Percentiles rank a stretch among this genome's conserved stretches.
Evolutionary conservation across 2,329 filamentous ascomycete species (phyloP).

Genomic region (Colletotrichum chrysophilum): DNA sequence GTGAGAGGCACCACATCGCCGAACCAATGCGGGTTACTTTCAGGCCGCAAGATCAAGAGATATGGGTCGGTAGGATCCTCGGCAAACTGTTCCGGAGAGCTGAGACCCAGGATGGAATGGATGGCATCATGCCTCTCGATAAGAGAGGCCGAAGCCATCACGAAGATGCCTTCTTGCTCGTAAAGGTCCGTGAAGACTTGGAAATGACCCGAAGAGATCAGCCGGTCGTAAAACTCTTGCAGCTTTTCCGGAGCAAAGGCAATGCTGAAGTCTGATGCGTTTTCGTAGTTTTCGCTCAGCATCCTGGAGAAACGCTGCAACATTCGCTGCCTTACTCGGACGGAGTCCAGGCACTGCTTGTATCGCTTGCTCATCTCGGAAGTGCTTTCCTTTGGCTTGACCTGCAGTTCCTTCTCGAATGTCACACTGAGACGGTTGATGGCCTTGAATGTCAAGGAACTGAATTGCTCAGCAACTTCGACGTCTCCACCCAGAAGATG

Average conservation of each 20-base stretch:
- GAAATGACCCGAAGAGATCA: constrained; percentile 86
- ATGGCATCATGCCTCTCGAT: constrained; percentile 80
- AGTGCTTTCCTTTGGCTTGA: constrained; percentile 81
- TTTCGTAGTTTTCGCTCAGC: constrained; percentile 92
- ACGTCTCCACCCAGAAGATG: constrained; percentile 94
- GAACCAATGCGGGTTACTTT: constrained; percentile 80
- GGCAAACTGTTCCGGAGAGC: constrained; percentile 57
- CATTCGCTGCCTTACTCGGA: constrained; percentile 94
- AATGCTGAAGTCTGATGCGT: constrained; percentile 93
- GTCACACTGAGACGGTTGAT: constrained; percentile 86
- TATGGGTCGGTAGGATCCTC: constrained; percentile 85
- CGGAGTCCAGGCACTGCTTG: constrained; percentile 93
- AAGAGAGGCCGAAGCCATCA: constrained; percentile 85
- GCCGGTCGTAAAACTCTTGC: constrained; percentile 78
- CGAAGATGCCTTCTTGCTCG: constrained; percentile 77
- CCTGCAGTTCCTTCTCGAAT: constrained; percentile 89
- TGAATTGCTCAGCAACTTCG: constrained; percentile 97
- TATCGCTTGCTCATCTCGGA: constrained; percentile 96
- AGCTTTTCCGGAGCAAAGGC: constrained; percentile 71
- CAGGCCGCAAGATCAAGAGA: constrained; percentile 82
- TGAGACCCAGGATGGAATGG: constrained; percentile 80
- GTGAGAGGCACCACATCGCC: constrained; percentile 75
- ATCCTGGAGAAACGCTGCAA: constrained; percentile 93
- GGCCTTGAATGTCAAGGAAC: constrained; percentile 90
- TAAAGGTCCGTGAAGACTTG: constrained; percentile 75